Conservation (phyloP, 139 green algal genomes). For the Mychonastes homosphaera region DNA sequence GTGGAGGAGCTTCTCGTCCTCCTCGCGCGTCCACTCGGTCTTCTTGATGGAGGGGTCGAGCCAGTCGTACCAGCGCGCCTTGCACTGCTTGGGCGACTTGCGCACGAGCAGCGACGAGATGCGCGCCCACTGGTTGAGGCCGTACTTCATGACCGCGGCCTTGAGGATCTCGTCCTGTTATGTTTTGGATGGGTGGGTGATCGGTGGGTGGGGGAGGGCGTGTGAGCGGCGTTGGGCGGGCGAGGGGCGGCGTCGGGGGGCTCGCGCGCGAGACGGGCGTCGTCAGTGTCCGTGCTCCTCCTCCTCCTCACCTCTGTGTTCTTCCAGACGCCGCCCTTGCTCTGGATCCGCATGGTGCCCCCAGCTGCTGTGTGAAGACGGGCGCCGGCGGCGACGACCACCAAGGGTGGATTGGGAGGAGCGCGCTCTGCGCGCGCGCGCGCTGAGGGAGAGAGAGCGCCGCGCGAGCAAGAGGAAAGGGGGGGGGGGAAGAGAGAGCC, state of each 20-base stretch:
- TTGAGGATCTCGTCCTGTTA: constrained; percentile 99
- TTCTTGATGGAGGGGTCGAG: constrained; percentile 98
- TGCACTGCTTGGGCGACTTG: constrained; percentile 99
- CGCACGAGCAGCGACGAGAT: constrained; percentile 92
- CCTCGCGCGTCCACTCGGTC: constrained; percentile 96
- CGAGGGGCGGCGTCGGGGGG: neutral
- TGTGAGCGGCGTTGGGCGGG: neutral
- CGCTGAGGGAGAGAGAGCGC: too few relatives aligned
- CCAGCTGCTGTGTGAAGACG: too few relatives aligned
- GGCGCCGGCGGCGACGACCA: too few relatives aligned
- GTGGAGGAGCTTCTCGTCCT: constrained; percentile 99
- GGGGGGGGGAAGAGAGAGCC: too few relatives aligned
- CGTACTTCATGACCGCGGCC: constrained; percentile 99
- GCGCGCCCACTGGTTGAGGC: constrained; percentile 80
- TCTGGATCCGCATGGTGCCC: constrained; percentile 79
- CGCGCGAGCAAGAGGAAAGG: too few relatives aligned
- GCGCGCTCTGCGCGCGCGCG: too few relatives aligned
- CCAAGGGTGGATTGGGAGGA: too few relatives aligned
- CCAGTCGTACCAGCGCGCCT: constrained; percentile 98
- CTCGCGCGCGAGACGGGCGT: neutral
- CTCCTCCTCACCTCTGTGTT: constrained; percentile 80
- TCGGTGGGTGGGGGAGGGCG: neutral
- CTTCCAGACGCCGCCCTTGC: constrained; percentile 97
- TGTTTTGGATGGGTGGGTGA: neutral
- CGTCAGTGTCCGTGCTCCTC: neutral